Evolutionary conservation across 768 basidiomycete genomes (phyloP).

Genomic region (Mycena vulgaris): DNA sequence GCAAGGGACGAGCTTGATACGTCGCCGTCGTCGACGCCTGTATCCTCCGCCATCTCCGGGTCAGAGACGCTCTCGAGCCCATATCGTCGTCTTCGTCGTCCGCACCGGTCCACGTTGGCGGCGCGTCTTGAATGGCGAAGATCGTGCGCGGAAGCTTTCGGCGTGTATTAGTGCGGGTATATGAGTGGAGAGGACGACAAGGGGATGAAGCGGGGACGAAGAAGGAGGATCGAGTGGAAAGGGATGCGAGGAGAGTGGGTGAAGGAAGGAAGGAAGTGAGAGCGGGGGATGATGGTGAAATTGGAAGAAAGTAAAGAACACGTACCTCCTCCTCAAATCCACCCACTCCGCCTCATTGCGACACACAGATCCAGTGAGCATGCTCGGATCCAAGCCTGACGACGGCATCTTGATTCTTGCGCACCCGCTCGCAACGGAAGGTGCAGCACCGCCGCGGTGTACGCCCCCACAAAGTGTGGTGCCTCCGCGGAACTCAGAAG

Average conservation of each 20-base stretch:
- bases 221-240: too few species aligned
- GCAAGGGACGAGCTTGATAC: constrained; percentile 27
- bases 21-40: constrained; percentile 40
- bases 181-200: not conserved
- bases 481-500: constrained; percentile 54
- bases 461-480: constrained; percentile 80
- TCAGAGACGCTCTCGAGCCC: constrained; percentile 89
- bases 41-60: constrained; percentile 56
- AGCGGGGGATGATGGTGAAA: too few species aligned
- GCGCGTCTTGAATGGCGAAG: constrained; percentile 28
- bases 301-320: constrained; percentile 25
- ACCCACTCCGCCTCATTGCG: constrained; percentile 88
- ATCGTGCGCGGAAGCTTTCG: constrained; percentile 1
- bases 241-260: too few species aligned
- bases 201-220: not conserved
- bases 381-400: constrained; percentile 92
- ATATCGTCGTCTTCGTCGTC: constrained; percentile 84
- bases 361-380: constrained; percentile 94
- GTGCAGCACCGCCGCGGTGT: constrained; percentile 81
- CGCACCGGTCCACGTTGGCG: constrained; percentile 30
- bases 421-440: constrained; percentile 94
- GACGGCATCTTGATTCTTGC: constrained; percentile 98
- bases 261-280: too few species aligned
- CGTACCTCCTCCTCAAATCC: constrained; percentile 87
- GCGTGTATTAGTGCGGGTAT: not conserved